These are phyloP conservation scores for Crithidia expoeki DNA, from an alignment of 208 protist genomes.

Conservation along the genomic window DNA sequence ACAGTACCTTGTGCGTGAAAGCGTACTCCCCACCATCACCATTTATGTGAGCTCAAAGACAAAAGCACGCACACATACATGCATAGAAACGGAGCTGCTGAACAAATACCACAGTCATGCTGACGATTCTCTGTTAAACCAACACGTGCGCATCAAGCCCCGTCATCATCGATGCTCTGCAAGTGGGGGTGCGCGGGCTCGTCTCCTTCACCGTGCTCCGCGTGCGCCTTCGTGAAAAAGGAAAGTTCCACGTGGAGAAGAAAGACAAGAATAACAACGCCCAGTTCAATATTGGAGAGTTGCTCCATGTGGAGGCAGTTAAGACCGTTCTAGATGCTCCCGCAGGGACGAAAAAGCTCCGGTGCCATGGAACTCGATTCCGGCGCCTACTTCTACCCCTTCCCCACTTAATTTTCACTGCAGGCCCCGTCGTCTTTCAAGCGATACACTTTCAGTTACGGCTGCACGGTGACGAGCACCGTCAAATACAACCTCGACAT, in stretches of 20 bases:
- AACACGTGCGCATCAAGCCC: neutral
- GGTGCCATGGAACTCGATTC: conserved; percentile 11
- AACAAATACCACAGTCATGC: conserved; percentile 7
- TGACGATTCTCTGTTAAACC: neutral
- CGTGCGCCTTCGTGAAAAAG: conserved; percentile 7
- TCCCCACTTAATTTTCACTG: neutral
- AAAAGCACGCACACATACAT: neutral
- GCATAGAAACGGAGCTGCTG: conserved; percentile 5
- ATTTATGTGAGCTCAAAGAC: no score
- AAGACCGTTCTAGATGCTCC: neutral
- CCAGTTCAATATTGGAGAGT: neutral
- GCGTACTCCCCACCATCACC: no score
- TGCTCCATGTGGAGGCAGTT: neutral
- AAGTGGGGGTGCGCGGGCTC: conserved; percentile 4
- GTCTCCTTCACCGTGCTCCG: conserved; percentile 11
- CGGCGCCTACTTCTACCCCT: conserved; percentile 19
- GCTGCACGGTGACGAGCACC: conserved; percentile 4
- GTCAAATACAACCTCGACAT: conserved; percentile 15
- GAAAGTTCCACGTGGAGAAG: neutral
- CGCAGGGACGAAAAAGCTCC: neutral
- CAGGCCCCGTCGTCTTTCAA: conserved; percentile 5
- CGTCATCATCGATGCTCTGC: neutral
- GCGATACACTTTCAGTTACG: neutral
- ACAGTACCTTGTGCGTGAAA: no score
- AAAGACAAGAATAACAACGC: neutral